phyloP scores from a whole-genome alignment of 2,329 filamentous ascomycete genomes.

The Pseudophaeomoniella oleicola region DNA sequence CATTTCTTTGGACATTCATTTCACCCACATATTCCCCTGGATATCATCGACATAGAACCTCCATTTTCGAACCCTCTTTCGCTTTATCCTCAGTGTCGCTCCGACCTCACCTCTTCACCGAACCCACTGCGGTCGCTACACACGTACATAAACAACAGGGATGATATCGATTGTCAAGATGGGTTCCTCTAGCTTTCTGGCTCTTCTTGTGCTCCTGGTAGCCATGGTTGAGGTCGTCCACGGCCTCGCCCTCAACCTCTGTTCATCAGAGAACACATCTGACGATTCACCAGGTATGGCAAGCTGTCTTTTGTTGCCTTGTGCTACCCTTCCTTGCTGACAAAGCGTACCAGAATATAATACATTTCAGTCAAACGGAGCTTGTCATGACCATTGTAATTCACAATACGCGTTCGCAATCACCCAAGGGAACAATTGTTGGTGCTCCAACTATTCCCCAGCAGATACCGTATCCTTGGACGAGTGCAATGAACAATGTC shows the following conservation, averaged over 20 bases:
- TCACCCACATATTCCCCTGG: background rate
- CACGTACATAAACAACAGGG: background rate
- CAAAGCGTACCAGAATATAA: slow-evolving; percentile 16
- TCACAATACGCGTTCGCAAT: slow-evolving; percentile 28
- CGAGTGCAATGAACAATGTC: slow-evolving; percentile 26
- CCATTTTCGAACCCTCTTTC: too few species aligned
- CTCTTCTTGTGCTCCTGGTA: background rate
- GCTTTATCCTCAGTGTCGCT: background rate
- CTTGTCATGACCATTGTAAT: slow-evolving; percentile 23
- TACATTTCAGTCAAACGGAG: slow-evolving; percentile 31
- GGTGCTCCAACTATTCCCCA: slow-evolving; percentile 33
- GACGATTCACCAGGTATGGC: slow-evolving; percentile 20
- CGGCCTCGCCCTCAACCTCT: slow-evolving; percentile 20
- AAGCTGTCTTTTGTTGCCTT: slow-evolving; percentile 2
- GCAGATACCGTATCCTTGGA: slow-evolving; percentile 18
- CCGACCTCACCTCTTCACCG: background rate
- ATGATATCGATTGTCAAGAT: background rate
- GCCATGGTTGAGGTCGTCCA: slow-evolving; percentile 3
- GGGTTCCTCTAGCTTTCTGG: background rate
- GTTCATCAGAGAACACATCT: slow-evolving; percentile 30
- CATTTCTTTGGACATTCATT: background rate
- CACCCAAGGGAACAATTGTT: slow-evolving; percentile 30
- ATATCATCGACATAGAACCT: too few species aligned
- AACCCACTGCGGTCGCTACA: background rate
- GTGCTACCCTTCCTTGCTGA: slow-evolving; percentile 6